Conservation (phyloP, 2,329 filamentous ascomycete genomes). For the Huntiella decipiens region DNA sequence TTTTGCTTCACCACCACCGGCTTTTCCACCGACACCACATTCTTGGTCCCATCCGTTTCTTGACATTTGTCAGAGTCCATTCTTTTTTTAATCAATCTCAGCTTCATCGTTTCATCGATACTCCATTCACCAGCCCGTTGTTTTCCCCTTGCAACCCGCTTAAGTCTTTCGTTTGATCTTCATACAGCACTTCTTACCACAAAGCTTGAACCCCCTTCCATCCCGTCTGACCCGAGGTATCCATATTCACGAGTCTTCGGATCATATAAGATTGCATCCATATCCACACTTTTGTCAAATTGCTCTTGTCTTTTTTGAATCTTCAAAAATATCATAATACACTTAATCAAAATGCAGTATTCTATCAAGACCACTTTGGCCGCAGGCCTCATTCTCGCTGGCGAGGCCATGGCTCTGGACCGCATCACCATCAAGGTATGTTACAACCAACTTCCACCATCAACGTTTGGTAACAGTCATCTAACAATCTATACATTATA, state of each 20-base stretch:
- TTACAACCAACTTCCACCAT: background rate
- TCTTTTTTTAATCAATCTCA: conserved; percentile 3
- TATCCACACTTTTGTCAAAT: background rate
- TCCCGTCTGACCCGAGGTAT: background rate
- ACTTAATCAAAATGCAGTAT: conserved; percentile 16
- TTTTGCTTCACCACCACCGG: conserved; percentile 6
- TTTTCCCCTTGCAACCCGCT: background rate
- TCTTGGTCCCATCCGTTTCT: conserved; percentile 2
- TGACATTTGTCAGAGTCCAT: conserved; percentile 4
- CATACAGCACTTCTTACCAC: conserved; percentile 4
- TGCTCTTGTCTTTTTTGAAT: background rate
- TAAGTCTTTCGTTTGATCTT: conserved; percentile 8
- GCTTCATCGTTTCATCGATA: background rate
- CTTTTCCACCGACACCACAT: background rate
- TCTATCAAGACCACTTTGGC: conserved; percentile 15
- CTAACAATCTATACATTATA: conserved; percentile 16
- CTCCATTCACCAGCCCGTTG: background rate
- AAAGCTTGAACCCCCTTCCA: background rate
- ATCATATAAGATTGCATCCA: conserved; percentile 2
- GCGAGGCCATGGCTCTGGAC: conserved; percentile 27
- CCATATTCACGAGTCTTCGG: too few relatives aligned
- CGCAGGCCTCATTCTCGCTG: conserved; percentile 24
- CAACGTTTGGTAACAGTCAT: background rate
- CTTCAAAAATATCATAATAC: background rate
- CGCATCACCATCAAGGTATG: conserved; percentile 51